Percentiles rank a stretch among this genome's conserved stretches.
Evolutionary conservation across 2,329 filamentous ascomycete species (phyloP).

Genomic region (Orbilia oligospora): DNA sequence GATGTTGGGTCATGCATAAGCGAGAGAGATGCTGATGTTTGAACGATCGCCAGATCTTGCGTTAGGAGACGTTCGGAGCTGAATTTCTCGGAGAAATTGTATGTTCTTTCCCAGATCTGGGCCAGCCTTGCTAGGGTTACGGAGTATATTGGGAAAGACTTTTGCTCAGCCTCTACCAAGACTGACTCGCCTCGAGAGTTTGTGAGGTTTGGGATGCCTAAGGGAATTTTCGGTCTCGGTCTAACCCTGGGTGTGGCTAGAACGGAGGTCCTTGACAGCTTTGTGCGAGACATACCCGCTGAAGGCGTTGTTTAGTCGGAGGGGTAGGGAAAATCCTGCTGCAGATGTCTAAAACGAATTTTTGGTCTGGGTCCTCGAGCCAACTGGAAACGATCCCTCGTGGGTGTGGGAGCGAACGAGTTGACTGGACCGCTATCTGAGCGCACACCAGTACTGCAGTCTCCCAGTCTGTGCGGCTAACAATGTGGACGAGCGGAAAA

Average conservation of each 20-base stretch:
- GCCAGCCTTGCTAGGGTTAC: constrained; percentile 16
- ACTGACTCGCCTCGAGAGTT: not conserved
- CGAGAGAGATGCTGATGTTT: constrained; percentile 42
- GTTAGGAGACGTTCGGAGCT: constrained; percentile 33
- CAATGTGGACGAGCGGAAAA: constrained; percentile 46
- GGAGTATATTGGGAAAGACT: not conserved
- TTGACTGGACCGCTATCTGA: constrained; percentile 34
- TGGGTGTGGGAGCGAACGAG: constrained; percentile 1
- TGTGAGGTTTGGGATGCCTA: not conserved
- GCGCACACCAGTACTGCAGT: constrained; percentile 25
- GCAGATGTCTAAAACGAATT: constrained; percentile 36
- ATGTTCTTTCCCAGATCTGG: constrained; percentile 4
- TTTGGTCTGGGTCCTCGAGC: constrained; percentile 19
- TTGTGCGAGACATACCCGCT: constrained; percentile 55
- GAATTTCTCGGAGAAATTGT: constrained; percentile 41
- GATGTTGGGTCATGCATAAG: constrained; percentile 18
- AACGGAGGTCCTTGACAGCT: constrained; percentile 36
- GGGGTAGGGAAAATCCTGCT: constrained; percentile 14
- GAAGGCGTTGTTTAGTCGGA: constrained; percentile 38
- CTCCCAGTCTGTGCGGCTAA: constrained; percentile 31
- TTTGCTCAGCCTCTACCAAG: constrained; percentile 41
- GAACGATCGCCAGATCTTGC: constrained; percentile 33
- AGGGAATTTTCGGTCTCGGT: constrained; percentile 18
- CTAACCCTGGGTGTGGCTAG: constrained; percentile 46
- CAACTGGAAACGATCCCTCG: constrained; percentile 41